Conservation (phyloP, 495 filamentous ascomycete species). For the Tuber calosporum region DNA sequence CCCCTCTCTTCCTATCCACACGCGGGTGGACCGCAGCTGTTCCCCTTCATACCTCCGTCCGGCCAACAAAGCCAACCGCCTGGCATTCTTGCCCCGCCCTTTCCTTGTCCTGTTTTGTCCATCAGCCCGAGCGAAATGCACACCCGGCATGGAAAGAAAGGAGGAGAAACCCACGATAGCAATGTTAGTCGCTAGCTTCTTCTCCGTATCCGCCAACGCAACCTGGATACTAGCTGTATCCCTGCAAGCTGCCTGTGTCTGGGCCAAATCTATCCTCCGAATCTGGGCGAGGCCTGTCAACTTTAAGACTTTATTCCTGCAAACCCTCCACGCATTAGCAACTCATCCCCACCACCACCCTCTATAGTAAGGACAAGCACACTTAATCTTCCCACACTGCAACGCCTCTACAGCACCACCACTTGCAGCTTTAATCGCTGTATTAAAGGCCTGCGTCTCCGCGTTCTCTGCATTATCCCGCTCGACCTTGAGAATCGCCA, state of each 20-base stretch:
- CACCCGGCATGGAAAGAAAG: not conserved
- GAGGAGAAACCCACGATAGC: slow-evolving; percentile 9
- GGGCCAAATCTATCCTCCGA: slow-evolving; percentile 11
- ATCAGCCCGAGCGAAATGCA: not conserved
- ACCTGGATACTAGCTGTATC: slow-evolving; percentile 13
- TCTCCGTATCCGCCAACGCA: slow-evolving; percentile 11
- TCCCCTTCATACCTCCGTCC: slow-evolving; percentile 7
- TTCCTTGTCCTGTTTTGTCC: slow-evolving; percentile 1
- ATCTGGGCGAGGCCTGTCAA: slow-evolving; percentile 16
- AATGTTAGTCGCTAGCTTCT: slow-evolving; percentile 23
- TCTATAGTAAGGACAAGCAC: slow-evolving; percentile 21
- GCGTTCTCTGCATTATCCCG: slow-evolving; percentile 40
- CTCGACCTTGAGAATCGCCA: slow-evolving; percentile 34
- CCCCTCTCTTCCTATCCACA: not conserved
- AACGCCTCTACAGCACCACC: slow-evolving; percentile 36
- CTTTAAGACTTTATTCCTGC: slow-evolving; percentile 21
- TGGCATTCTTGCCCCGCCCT: slow-evolving; percentile 7
- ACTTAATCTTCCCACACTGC: slow-evolving; percentile 39
- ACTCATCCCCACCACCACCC: not conserved
- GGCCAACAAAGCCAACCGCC: slow-evolving; percentile 18
- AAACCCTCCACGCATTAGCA: not conserved
- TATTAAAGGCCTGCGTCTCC: slow-evolving; percentile 39
- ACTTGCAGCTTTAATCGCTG: slow-evolving; percentile 37
- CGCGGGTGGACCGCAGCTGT: too few species aligned
- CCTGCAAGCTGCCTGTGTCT: slow-evolving; percentile 6